Conservation (phyloP, 2,329 filamentous ascomycete genomes). For the Hortaea sp. region DNA sequence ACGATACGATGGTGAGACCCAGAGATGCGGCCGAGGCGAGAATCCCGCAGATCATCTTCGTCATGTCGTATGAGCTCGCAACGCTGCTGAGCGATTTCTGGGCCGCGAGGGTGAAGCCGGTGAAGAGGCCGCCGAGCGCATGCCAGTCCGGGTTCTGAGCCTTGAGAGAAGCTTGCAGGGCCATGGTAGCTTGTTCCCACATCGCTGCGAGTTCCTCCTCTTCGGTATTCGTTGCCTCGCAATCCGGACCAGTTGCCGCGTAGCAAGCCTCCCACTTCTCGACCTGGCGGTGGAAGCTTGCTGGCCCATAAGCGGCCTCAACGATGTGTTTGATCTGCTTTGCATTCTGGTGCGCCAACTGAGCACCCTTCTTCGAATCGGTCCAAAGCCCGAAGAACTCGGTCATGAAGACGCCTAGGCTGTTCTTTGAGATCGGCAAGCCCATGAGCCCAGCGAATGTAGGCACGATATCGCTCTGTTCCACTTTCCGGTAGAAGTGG, state of each 20-base stretch:
- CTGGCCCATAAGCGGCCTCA: conserved; percentile 53
- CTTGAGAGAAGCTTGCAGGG: too few relatives aligned
- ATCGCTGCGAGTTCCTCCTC: conserved; percentile 5
- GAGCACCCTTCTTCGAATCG: conserved; percentile 29
- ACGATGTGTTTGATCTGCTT: conserved; percentile 71
- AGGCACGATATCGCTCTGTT: conserved; percentile 89
- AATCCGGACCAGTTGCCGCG: background rate
- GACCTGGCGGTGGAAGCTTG: conserved; percentile 7
- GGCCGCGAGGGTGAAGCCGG: conserved; percentile 31
- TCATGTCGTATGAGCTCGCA: conserved; percentile 82
- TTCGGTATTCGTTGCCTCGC: conserved; percentile 1
- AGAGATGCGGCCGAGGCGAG: conserved; percentile 33
- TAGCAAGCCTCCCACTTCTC: background rate
- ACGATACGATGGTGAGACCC: conserved; percentile 23
- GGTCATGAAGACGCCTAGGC: conserved; percentile 73
- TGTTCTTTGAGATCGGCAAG: conserved; percentile 82
- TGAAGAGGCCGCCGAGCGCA: background rate
- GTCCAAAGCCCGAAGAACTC: conserved; percentile 71
- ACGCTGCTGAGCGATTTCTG: conserved; percentile 78
- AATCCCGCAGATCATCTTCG: conserved; percentile 45
- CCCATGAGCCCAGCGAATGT: conserved; percentile 80
- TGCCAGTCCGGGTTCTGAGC: background rate
- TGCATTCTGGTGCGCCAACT: conserved; percentile 68
- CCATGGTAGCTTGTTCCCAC: background rate
- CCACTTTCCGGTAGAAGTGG: conserved; percentile 72